Percentiles rank a stretch among this genome's conserved stretches.
These are phyloP conservation scores for Gonapodya prolifera DNA, from an alignment of 192 early-diverging fungal genomes.

Conservation along the genomic window DNA sequence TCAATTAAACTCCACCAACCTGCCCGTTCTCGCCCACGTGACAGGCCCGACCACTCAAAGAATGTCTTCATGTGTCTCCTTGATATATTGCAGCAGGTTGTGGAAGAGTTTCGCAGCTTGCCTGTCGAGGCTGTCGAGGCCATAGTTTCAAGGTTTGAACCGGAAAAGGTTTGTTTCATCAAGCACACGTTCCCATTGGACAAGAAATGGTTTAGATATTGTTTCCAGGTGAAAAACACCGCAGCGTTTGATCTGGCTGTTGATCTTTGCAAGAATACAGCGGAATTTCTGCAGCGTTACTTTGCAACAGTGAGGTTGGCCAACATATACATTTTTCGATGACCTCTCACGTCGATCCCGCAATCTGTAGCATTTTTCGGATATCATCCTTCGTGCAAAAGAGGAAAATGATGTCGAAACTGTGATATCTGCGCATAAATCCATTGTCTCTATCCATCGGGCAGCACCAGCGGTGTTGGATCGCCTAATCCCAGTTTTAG, in stretches of 20 bases:
- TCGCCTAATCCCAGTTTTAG: constrained; percentile 85
- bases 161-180: constrained; percentile 28
- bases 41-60: constrained; percentile 51
- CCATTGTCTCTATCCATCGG: constrained; percentile 71
- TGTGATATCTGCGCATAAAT: constrained; percentile 53
- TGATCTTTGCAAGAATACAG: constrained; percentile 59
- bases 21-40: background rate
- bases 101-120: constrained; percentile 57
- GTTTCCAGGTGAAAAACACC: constrained; percentile 30
- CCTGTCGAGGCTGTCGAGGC: constrained; percentile 74
- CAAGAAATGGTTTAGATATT: too few species aligned
- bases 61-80: constrained; percentile 66
- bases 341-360: too few species aligned
- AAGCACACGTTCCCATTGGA: background rate
- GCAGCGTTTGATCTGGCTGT: constrained; percentile 63
- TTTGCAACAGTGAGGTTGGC: constrained; percentile 44
- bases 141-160: constrained; percentile 67
- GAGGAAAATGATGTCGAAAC: constrained; percentile 21
- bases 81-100: constrained; percentile 68
- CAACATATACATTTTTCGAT: too few species aligned
- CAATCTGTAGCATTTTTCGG: constrained; percentile 68
- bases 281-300: constrained; percentile 79
- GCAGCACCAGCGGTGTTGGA: constrained; percentile 61
- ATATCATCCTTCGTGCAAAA: constrained; percentile 53
- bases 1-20: constrained; percentile 4